phyloP scores from a whole-genome alignment of 1,139 yeast species.

The Scheffersomyces segobiensis region DNA sequence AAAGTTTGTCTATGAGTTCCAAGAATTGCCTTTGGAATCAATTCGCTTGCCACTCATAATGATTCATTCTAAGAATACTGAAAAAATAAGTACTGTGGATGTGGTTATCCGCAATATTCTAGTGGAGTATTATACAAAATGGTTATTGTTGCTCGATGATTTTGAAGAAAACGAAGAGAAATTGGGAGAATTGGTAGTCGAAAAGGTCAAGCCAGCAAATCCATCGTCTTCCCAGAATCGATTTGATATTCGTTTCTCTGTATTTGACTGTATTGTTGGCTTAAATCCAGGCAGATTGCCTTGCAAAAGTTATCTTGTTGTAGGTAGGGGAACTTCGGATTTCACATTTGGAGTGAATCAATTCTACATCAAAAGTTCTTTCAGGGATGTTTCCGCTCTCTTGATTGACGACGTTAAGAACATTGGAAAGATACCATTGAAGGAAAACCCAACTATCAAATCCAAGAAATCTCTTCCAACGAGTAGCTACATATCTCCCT shows the following conservation, averaged over 20 bases:
- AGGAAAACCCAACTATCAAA: slow-evolving; percentile 11
- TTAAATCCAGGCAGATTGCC: slow-evolving; percentile 58
- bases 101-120: slow-evolving; percentile 44
- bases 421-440: slow-evolving; percentile 19
- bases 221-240: slow-evolving; percentile 7
- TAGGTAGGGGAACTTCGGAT: slow-evolving; percentile 56
- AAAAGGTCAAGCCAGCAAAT: not conserved
- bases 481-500: slow-evolving; percentile 11
- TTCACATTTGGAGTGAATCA: slow-evolving; percentile 34
- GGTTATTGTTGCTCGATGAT: slow-evolving; percentile 36
- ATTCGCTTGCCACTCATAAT: slow-evolving; percentile 23
- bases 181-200: not conserved
- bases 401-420: slow-evolving; percentile 58
- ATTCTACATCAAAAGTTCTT: slow-evolving; percentile 41
- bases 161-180: not conserved
- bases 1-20: slow-evolving; percentile 29
- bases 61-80: slow-evolving; percentile 19
- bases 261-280: slow-evolving; percentile 57
- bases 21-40: slow-evolving; percentile 16
- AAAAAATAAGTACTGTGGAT: slow-evolving; percentile 25
- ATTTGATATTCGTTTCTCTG: slow-evolving; percentile 42
- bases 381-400: slow-evolving; percentile 46
- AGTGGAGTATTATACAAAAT: slow-evolving; percentile 55
- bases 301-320: slow-evolving; percentile 51
- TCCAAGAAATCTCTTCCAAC: slow-evolving; percentile 1